Conservation (phyloP, 1,284 basidiomycete genomes). For the Cutaneotrichosporon spelunceum region DNA sequence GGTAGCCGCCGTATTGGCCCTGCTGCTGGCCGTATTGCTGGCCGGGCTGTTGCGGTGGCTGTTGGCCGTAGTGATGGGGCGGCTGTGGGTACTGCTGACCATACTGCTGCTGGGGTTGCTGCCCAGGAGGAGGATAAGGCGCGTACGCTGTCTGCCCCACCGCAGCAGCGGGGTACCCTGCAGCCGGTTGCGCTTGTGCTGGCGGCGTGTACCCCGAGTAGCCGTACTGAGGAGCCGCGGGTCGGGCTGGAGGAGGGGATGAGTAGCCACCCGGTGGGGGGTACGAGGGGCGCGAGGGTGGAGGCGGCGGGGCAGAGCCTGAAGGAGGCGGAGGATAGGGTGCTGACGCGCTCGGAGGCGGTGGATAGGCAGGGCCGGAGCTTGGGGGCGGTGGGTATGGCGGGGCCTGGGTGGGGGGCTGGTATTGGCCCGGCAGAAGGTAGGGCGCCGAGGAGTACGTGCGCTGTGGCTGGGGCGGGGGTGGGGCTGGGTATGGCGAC, state of each 20-base stretch:
- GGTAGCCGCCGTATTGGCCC: background rate
- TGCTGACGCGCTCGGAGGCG: background rate
- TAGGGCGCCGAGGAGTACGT: slow-evolving; percentile 22
- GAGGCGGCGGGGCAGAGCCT: background rate
- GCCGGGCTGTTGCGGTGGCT: slow-evolving; percentile 5
- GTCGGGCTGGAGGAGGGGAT: slow-evolving; percentile 3
- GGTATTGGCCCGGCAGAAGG: slow-evolving; percentile 16
- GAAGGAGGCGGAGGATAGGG: too few relatives aligned
- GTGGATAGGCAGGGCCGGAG: slow-evolving; percentile 12
- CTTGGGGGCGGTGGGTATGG: slow-evolving; percentile 24
- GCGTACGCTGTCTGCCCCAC: background rate
- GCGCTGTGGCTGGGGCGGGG: slow-evolving; percentile 30
- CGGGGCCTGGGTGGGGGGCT: slow-evolving; percentile 9
- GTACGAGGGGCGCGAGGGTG: slow-evolving; percentile 14
- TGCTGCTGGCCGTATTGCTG: slow-evolving; percentile 7
- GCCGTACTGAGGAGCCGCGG: slow-evolving; percentile 5
- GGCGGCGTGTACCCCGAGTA: slow-evolving; percentile 9
- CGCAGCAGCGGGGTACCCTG: slow-evolving; percentile 5
- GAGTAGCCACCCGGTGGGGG: slow-evolving; percentile 13
- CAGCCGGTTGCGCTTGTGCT: slow-evolving; percentile 12
- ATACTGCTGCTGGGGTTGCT: background rate
- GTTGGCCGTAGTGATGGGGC: background rate
- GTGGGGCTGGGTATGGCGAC: slow-evolving; percentile 19
- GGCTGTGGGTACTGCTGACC: background rate
- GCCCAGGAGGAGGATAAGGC: background rate